These are phyloP conservation scores for Nicotiana noctiflora DNA, from an alignment of 257 asterid genomes.

Conservation along the genomic window DNA sequence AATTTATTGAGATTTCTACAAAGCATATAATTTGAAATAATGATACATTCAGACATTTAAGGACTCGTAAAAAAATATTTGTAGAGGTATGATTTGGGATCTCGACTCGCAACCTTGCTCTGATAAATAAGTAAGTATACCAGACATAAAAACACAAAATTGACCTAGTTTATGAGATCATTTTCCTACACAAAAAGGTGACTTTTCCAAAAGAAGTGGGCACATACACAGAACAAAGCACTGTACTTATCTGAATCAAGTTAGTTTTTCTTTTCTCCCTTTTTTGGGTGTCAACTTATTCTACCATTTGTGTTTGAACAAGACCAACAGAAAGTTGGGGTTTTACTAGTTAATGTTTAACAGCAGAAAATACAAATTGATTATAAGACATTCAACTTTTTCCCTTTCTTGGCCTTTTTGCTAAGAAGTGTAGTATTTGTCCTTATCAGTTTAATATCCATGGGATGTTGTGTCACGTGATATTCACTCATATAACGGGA, in stretches of 20 bases:
- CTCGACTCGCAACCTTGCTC: neutral
- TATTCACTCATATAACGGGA: neutral
- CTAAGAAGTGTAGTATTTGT: neutral
- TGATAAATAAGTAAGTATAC: neutral
- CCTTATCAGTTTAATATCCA: neutral
- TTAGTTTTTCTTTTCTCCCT: neutral
- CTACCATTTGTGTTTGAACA: neutral
- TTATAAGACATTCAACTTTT: neutral
- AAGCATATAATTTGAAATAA: neutral
- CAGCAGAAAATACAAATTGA: neutral
- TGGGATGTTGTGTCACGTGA: neutral
- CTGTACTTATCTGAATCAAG: neutral
- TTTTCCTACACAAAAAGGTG: too few species aligned
- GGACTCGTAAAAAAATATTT: neutral
- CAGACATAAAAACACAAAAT: neutral
- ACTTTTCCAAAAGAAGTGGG: too few species aligned
- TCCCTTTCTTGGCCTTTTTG: neutral
- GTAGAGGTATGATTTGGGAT: neutral
- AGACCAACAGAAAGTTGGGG: neutral
- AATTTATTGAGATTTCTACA: neutral
- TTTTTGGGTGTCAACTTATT: neutral
- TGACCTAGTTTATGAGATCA: too few species aligned
- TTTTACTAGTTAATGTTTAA: neutral
- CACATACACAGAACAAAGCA: neutral
- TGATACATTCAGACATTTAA: neutral